phyloP scores from a whole-genome alignment of 805 yeast species.

The Komagataella mondaviorum region DNA sequence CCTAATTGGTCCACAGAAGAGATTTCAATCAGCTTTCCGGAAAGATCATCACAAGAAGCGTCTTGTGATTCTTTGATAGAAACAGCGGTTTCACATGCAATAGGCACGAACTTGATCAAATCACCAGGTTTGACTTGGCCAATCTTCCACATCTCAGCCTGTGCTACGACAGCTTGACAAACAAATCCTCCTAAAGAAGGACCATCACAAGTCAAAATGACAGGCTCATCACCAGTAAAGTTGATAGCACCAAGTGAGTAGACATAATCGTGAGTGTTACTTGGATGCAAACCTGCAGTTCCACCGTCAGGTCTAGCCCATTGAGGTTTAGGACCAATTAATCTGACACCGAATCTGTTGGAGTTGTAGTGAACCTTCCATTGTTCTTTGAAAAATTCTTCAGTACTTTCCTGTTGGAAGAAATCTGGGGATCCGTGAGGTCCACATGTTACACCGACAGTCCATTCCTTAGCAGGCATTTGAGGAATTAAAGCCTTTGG shows the following conservation, averaged over 20 bases:
- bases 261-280: slow-evolving; percentile 97
- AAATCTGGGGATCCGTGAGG: slow-evolving; percentile 98
- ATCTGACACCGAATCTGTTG: slow-evolving; percentile 89
- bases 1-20: slow-evolving; percentile 19
- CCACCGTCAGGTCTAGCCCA: slow-evolving; percentile 98
- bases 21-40: slow-evolving; percentile 21
- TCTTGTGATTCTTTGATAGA: slow-evolving; percentile 51
- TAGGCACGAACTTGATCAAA: slow-evolving; percentile 63
- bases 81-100: slow-evolving; percentile 56
- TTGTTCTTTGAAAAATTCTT: slow-evolving; percentile 57
- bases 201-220: slow-evolving; percentile 91
- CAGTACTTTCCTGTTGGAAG: slow-evolving; percentile 62
- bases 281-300: slow-evolving; percentile 95
- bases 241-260: slow-evolving; percentile 94
- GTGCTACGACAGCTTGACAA: slow-evolving; percentile 90
- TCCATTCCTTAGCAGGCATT: slow-evolving; percentile 49
- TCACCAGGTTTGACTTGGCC: slow-evolving; percentile 98
- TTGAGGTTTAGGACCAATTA: slow-evolving; percentile 89
- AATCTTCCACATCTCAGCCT: slow-evolving; percentile 96
- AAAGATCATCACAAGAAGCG: slow-evolving; percentile 27
- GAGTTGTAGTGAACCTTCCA: slow-evolving; percentile 98
- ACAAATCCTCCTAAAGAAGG: slow-evolving; percentile 97
- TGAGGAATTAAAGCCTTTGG: slow-evolving; percentile 46
- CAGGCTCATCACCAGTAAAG: slow-evolving; percentile 98
- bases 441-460: slow-evolving; percentile 88